Conservation (phyloP, 139 green algal genomes). For the Chlorella sorokiniana region DNA sequence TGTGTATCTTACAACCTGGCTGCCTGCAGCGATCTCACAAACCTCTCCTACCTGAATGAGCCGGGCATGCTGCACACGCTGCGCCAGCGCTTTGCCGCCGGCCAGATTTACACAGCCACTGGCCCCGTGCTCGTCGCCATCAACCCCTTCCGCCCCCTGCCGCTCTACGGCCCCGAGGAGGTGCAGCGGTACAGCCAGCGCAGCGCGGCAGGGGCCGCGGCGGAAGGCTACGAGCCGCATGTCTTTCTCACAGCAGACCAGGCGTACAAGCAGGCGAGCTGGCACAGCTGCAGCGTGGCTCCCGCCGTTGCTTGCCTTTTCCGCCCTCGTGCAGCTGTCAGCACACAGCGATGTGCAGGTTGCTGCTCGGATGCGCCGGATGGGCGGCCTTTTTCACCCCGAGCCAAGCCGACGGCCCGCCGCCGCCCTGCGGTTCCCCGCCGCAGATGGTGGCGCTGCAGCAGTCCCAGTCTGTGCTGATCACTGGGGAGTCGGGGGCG, state of each 20-base stretch:
- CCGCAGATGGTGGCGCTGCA: slow-evolving; percentile 27
- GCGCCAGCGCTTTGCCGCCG: slow-evolving; percentile 41
- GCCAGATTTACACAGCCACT: slow-evolving; percentile 83
- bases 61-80: slow-evolving; percentile 86
- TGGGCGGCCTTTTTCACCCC: not conserved
- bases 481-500: slow-evolving; percentile 79
- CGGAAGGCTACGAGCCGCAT: slow-evolving; percentile 59
- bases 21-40: slow-evolving; percentile 76
- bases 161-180: slow-evolving; percentile 77
- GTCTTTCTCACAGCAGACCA: slow-evolving; percentile 82
- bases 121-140: slow-evolving; percentile 90
- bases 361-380: too few species aligned
- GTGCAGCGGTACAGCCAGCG: slow-evolving; percentile 66
- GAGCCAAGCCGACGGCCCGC: not conserved
- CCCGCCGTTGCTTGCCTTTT: not conserved
- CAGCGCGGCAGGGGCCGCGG: slow-evolving; percentile 7
- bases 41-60: slow-evolving; percentile 88
- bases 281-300: not conserved
- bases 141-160: slow-evolving; percentile 85
- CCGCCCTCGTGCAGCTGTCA: not conserved
- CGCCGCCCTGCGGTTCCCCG: not conserved
- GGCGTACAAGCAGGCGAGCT: slow-evolving; percentile 77
- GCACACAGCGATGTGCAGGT: not conserved
- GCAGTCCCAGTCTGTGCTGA: slow-evolving; percentile 63
- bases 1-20: not conserved